Evolutionary conservation across 2,329 filamentous ascomycete species (phyloP), one percentile per base, ranked within the genome.

Genomic region (Epichloe festucae): DNA sequence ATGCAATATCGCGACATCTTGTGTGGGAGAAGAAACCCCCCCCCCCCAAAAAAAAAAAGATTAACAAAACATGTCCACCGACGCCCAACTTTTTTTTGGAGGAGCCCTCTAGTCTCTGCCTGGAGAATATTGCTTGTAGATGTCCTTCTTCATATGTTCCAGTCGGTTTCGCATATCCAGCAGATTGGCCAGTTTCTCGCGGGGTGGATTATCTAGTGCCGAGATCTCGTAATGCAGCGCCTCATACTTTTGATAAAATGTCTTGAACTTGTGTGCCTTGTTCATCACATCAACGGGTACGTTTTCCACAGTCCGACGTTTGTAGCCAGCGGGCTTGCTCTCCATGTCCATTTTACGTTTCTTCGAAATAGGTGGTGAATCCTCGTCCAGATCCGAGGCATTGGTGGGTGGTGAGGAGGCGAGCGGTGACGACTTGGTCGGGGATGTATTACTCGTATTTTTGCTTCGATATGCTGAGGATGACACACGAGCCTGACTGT

Each of bases 341-440:
- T 60, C 55, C 5, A 49, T 46, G 38, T 63, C 62, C 21, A 62
- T 62, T 58, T 72, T 75, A 51, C 74, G 72, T 62, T 77, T 77
- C 63, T 71, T 73, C 14, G 51, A 48, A 15, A 57, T 55, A 12
- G 58, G 51, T 4, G 57, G 60, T n/a, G 61, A 55, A 44, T 69
- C 58, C 56, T 73, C 69, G 34, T 81, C 79, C 39, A 82, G 65
- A 52, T 84, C 80, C 1, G 79, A 82, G 1, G 79, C 81, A 55
- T 83, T 84, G 7, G 80, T 82, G 0, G 80, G 80, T 12, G 80
- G 79, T 6, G 80, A 83, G 1, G 79, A 79, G n/a, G 79, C 79
- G 17, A 84, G 68, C 4, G 80, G 81, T 10, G 81, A 84, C 2
- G 81, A 83, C 62, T 84, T 84, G 48, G 71, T 70, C 0, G 78